Conservation (phyloP, 1,284 basidiomycete genomes). For the Xerocomus minutiporus region DNA sequence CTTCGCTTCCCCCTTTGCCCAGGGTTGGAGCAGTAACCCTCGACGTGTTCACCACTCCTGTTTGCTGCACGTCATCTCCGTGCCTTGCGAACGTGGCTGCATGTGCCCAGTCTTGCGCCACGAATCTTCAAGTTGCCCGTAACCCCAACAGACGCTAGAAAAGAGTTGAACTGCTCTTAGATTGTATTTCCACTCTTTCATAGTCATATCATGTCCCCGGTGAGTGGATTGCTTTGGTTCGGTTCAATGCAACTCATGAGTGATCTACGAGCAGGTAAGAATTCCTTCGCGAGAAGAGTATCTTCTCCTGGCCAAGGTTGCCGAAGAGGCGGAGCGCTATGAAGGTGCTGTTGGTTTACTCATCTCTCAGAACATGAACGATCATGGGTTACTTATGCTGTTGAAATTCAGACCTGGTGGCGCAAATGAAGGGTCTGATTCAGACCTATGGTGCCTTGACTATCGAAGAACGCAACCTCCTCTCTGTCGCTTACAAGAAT, state of each 20-base stretch:
- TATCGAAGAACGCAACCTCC: slow-evolving; percentile 62
- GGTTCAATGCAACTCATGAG: slow-evolving; percentile 1
- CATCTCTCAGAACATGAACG: not conserved
- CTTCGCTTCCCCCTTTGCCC: slow-evolving; percentile 27
- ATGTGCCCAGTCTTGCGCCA: slow-evolving; percentile 13
- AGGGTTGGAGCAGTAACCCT: slow-evolving; percentile 18
- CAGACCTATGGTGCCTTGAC: slow-evolving; percentile 48
- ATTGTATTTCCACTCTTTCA: slow-evolving; percentile 11
- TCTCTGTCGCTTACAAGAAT: slow-evolving; percentile 70
- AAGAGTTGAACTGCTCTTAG: slow-evolving; percentile 17
- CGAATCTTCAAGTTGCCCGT: slow-evolving; percentile 23
- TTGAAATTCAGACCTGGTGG: slow-evolving; percentile 47
- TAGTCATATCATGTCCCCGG: slow-evolving; percentile 30
- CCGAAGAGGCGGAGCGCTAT: slow-evolving; percentile 63
- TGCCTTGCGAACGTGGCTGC: slow-evolving; percentile 13
- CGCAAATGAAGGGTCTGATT: slow-evolving; percentile 54
- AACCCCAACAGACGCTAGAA: slow-evolving; percentile 29
- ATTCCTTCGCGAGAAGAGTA: slow-evolving; percentile 36
- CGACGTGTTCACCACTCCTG: slow-evolving; percentile 1
- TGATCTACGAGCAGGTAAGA: slow-evolving; percentile 23
- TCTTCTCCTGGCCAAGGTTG: slow-evolving; percentile 58
- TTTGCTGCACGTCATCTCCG: slow-evolving; percentile 12
- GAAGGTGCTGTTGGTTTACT: slow-evolving; percentile 40
- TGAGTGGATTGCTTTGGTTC: slow-evolving; percentile 16
- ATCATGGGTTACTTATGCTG: slow-evolving; percentile 11